Conservation (phyloP, 1,139 yeast species). For the Zygoascus hellenicus region DNA sequence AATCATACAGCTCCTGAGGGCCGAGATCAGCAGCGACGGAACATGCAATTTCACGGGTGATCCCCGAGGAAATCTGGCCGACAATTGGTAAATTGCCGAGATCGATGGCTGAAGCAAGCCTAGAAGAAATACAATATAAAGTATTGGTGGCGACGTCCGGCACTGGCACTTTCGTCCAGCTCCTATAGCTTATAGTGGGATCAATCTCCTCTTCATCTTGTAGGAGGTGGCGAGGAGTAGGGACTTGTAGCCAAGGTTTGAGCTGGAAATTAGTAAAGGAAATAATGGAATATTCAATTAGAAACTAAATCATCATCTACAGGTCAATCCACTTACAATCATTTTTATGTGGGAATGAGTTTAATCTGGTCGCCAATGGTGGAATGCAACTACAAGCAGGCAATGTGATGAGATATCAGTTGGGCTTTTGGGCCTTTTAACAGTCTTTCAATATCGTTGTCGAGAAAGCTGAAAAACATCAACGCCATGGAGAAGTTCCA, state of each 20-base stretch:
- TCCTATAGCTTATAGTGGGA: conserved; percentile 16
- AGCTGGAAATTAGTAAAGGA: conserved; percentile 34
- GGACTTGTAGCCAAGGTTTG: conserved; percentile 51
- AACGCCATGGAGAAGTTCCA: conserved; percentile 19
- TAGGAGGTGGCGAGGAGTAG: conserved; percentile 49
- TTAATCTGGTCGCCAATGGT: not conserved
- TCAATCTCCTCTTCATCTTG: conserved; percentile 41
- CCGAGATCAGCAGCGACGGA: not conserved
- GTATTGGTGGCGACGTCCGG: not conserved
- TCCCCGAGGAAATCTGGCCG: conserved; percentile 17
- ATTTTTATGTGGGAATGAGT: conserved; percentile 4
- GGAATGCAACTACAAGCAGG: not conserved
- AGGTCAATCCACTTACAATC: conserved; percentile 12
- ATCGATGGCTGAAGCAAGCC: conserved; percentile 17
- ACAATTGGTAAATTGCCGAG: conserved; percentile 5
- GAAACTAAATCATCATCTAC: not conserved
- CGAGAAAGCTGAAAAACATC: no score
- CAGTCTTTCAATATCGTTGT: not conserved
- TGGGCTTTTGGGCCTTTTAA: not conserved
- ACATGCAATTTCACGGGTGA: conserved; percentile 5
- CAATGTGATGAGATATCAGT: not conserved
- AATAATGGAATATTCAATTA: not conserved
- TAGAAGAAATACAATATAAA: conserved; percentile 17
- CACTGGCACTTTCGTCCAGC: conserved; percentile 20
- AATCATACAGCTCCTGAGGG: conserved; percentile 9